Conservation (phyloP, 2,329 filamentous ascomycete genomes). For the Grosmannia serpens region DNA sequence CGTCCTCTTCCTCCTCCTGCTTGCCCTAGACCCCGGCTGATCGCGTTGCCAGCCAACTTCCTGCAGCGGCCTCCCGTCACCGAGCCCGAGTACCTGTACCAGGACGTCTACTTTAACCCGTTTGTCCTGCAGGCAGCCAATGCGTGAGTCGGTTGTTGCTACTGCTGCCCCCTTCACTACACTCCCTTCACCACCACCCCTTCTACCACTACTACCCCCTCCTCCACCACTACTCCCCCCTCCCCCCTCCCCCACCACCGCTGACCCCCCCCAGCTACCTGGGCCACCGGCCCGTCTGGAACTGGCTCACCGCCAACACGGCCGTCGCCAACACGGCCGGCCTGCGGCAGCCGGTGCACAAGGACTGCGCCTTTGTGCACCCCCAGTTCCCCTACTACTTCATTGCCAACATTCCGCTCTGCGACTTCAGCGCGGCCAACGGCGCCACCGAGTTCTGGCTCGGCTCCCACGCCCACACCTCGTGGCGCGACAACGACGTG, state of each 20-base stretch:
- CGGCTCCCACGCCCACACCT: conserved; percentile 24
- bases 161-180: no score
- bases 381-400: conserved; percentile 25
- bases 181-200: no score
- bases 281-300: conserved; percentile 26
- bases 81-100: conserved; percentile 19
- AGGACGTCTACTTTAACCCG: conserved; percentile 29
- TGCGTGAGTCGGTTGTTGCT: conserved; percentile 17
- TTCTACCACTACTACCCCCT: no score
- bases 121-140: conserved; percentile 28
- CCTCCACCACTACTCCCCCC: no score
- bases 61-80: conserved; percentile 25
- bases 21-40: background rate
- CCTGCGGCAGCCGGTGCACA: conserved; percentile 25
- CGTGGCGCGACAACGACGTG: conserved; percentile 19
- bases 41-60: conserved; percentile 19
- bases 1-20: no score
- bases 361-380: conserved; percentile 25
- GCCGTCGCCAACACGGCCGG: conserved; percentile 23
- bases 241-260: no score
- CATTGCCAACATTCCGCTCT: conserved; percentile 27
- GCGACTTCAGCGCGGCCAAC: conserved; percentile 21
- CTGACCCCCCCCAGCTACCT: conserved; percentile 20
- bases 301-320: conserved; percentile 28
- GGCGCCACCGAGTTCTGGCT: conserved; percentile 30